phyloP scores from a whole-genome alignment of 2,329 filamentous ascomycete genomes.

The Aureobasidium mangrovei region DNA sequence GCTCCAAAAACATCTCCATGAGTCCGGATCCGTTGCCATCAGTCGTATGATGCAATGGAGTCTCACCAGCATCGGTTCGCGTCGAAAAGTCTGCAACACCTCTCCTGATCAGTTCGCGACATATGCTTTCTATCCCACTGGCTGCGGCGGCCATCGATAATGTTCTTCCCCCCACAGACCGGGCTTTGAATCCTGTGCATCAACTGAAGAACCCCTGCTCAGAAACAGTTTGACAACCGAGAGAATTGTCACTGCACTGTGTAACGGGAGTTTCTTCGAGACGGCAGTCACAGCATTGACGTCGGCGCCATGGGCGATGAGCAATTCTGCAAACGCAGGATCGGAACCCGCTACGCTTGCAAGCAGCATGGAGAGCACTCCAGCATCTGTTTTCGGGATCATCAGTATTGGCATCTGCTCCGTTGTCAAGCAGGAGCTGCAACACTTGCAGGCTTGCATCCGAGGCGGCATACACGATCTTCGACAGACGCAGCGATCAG shows the following conservation, averaged over 20 bases:
- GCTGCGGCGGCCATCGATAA: not conserved
- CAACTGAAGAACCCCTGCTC: not conserved
- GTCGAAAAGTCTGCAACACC: not conserved
- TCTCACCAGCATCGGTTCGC: not conserved
- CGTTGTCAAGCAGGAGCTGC: not conserved
- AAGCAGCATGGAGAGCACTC: not conserved
- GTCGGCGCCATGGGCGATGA: not conserved
- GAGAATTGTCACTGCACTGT: not conserved
- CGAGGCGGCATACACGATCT: not conserved
- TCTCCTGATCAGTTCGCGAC: not conserved
- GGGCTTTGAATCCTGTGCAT: not conserved
- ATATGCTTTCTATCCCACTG: not conserved
- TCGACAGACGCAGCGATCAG: not conserved
- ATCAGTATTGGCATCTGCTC: not conserved
- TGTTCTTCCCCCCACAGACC: not conserved
- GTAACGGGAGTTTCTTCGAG: not conserved
- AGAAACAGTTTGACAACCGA: not conserved
- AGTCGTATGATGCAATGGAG: not conserved
- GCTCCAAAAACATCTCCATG: not conserved
- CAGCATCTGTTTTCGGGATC: not conserved
- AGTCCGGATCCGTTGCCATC: no score
- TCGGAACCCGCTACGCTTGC: not conserved
- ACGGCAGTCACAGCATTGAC: not conserved
- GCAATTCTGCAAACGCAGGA: not conserved
- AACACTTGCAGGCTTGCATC: not conserved